phyloP scores from a whole-genome alignment of 1,284 basidiomycete genomes.

The Rhodofomes roseus region DNA sequence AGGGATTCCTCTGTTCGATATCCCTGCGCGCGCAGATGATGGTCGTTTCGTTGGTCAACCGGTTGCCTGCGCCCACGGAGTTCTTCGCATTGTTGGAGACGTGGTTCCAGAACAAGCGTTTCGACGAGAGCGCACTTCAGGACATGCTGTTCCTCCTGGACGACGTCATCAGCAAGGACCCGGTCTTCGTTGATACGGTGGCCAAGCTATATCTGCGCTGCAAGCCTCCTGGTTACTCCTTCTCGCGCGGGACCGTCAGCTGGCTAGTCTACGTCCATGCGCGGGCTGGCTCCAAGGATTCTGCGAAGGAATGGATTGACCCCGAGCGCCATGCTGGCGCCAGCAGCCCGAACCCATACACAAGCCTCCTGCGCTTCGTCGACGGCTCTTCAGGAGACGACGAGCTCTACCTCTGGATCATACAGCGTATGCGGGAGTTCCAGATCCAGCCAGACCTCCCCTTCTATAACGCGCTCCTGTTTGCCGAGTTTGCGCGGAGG shows the following conservation, averaged over 20 bases:
- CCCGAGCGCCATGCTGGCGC: slow-evolving; percentile 17
- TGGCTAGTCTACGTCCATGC: slow-evolving; percentile 36
- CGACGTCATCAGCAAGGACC: slow-evolving; percentile 24
- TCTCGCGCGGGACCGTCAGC: slow-evolving; percentile 30
- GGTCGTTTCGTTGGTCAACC: slow-evolving; percentile 25
- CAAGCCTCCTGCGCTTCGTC: slow-evolving; percentile 35
- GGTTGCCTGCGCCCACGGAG: slow-evolving; percentile 13
- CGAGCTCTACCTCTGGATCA: slow-evolving; percentile 31
- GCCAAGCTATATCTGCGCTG: slow-evolving; percentile 33
- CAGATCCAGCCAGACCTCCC: slow-evolving; percentile 34
- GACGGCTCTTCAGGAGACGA: slow-evolving; percentile 27
- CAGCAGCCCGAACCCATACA: slow-evolving; percentile 28
- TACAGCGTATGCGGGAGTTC: slow-evolving; percentile 37
- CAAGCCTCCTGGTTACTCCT: slow-evolving; percentile 25
- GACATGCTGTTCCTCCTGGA: slow-evolving; percentile 39
- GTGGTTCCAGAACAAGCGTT: slow-evolving; percentile 30
- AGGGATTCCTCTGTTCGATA: slow-evolving; percentile 34
- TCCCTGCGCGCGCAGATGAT: slow-evolving; percentile 39
- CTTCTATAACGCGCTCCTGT: slow-evolving; percentile 47
- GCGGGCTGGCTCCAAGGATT: slow-evolving; percentile 29
- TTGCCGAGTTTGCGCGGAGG: slow-evolving; percentile 30
- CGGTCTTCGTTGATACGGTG: slow-evolving; percentile 32
- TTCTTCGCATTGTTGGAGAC: slow-evolving; percentile 22
- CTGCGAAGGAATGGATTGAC: slow-evolving; percentile 32
- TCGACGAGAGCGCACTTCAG: slow-evolving; percentile 36